Conservation (phyloP, 1,284 basidiomycete species). For the Fomitopsis palustris region DNA sequence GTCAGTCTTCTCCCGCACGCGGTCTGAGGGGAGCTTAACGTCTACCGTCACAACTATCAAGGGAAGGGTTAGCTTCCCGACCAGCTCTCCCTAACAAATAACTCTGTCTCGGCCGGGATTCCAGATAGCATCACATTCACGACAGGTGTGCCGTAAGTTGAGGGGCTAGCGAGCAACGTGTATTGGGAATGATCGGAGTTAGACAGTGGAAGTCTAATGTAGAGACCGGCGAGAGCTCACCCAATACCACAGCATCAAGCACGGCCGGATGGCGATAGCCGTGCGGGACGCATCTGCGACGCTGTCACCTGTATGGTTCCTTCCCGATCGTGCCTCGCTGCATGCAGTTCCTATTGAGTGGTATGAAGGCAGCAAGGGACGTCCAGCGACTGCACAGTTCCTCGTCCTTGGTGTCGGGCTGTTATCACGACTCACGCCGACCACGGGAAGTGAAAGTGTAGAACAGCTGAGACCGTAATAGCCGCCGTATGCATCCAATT, state of each 20-base stretch:
- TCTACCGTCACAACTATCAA: conserved; percentile 53
- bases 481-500: conserved; percentile 42
- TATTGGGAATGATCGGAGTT: conserved; percentile 38
- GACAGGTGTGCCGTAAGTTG: conserved; percentile 58
- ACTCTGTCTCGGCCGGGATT: too few relatives aligned
- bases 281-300: conserved; percentile 68
- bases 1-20: too few relatives aligned
- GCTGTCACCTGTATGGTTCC: conserved; percentile 69
- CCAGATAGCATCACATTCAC: too few relatives aligned
- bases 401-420: conserved; percentile 70
- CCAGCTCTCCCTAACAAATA: too few relatives aligned
- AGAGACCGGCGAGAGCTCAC: conserved; percentile 31
- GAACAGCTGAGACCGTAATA: conserved; percentile 79
- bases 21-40: conserved; percentile 30
- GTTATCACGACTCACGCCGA: conserved; percentile 40
- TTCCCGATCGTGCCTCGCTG: conserved; percentile 54
- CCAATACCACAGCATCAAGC: conserved; percentile 72
- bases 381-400: conserved; percentile 82
- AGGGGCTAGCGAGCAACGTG: conserved; percentile 70
- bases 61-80: too few relatives aligned
- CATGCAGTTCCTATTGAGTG: conserved; percentile 72
- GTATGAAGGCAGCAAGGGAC: conserved; percentile 69
- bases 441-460: conserved; percentile 23
- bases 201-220: neutral
- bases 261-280: conserved; percentile 65